These are phyloP conservation scores for Xylaria palmicola DNA, from an alignment of 495 filamentous ascomycete genomes.

Conservation along the genomic window DNA sequence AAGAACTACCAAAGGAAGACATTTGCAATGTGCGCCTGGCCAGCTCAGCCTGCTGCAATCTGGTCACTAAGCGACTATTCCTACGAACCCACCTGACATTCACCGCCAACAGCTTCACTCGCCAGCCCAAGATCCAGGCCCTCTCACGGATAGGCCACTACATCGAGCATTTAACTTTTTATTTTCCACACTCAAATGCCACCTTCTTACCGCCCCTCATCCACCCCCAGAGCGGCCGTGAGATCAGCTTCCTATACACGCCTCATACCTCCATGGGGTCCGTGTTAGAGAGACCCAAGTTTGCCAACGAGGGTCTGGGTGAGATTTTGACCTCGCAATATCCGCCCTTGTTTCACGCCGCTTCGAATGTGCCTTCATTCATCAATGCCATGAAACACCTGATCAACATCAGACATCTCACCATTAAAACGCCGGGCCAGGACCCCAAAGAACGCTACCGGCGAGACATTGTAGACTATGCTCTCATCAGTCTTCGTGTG, in stretches of 20 bases:
- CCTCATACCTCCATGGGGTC: slow-evolving; percentile 58
- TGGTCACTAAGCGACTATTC: slow-evolving; percentile 55
- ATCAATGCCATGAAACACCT: slow-evolving; percentile 64
- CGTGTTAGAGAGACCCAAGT: slow-evolving; percentile 56
- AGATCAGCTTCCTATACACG: slow-evolving; percentile 71
- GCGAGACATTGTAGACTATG: slow-evolving; percentile 75
- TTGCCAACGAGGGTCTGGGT: slow-evolving; percentile 59
- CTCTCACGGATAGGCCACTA: slow-evolving; percentile 70
- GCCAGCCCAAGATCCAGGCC: slow-evolving; percentile 63
- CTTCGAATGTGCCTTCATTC: slow-evolving; percentile 79
- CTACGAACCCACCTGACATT: slow-evolving; percentile 61
- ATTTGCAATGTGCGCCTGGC: slow-evolving; percentile 50
- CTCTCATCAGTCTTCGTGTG: slow-evolving; percentile 75
- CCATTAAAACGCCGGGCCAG: slow-evolving; percentile 70
- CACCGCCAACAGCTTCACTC: slow-evolving; percentile 66
- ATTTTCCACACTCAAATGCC: slow-evolving; percentile 63
- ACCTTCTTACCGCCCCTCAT: slow-evolving; percentile 77
- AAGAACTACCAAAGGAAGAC: slow-evolving; percentile 47
- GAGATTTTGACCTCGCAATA: slow-evolving; percentile 78
- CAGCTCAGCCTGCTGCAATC: slow-evolving; percentile 50
- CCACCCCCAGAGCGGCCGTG: slow-evolving; percentile 66
- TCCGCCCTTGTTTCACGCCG: slow-evolving; percentile 77
- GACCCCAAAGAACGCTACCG: slow-evolving; percentile 64
- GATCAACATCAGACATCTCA: slow-evolving; percentile 64
- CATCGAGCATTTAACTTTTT: slow-evolving; percentile 68